phyloP scores from a whole-genome alignment of 495 filamentous ascomycete species.

The Tuber indicum region DNA sequence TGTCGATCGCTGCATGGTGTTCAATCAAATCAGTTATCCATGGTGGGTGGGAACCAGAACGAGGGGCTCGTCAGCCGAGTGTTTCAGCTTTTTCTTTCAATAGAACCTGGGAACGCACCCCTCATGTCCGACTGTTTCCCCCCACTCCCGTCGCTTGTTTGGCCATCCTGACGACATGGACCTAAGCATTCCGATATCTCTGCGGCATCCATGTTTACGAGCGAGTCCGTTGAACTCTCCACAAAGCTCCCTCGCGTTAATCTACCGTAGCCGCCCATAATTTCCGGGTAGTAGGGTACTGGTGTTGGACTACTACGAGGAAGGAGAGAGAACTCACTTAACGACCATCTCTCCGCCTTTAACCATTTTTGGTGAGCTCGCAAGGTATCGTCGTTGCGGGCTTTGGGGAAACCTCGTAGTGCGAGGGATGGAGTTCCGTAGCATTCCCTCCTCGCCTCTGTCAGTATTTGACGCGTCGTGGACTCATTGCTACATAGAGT shows the following conservation, averaged over 20 bases:
- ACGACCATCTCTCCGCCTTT: background rate
- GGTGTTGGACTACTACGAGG: background rate
- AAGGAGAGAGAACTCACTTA: background rate
- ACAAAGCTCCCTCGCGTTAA: constrained; percentile 10
- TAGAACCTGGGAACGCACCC: constrained; percentile 44
- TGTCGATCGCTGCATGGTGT: constrained; percentile 21
- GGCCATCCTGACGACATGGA: constrained; percentile 55
- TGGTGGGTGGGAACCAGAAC: background rate
- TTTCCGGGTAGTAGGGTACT: background rate
- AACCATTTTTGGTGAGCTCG: background rate
- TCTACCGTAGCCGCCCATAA: background rate
- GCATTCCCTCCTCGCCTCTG: background rate
- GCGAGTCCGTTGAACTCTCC: constrained; percentile 62
- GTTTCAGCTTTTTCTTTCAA: constrained; percentile 10
- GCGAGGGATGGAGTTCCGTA: background rate
- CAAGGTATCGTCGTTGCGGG: background rate
- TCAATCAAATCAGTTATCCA: too few species aligned
- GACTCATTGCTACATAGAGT: background rate
- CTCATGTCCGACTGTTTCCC: constrained; percentile 61
- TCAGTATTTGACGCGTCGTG: background rate
- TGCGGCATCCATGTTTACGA: constrained; percentile 56
- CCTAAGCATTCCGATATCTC: constrained; percentile 58
- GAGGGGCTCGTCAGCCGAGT: background rate
- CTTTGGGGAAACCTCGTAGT: background rate
- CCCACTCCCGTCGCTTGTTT: constrained; percentile 52